Percentiles rank a stretch among this genome's conserved stretches.
phyloP scores from a whole-genome alignment of 352 stramenopile genomes.

The Saprolegnia parasitica region DNA sequence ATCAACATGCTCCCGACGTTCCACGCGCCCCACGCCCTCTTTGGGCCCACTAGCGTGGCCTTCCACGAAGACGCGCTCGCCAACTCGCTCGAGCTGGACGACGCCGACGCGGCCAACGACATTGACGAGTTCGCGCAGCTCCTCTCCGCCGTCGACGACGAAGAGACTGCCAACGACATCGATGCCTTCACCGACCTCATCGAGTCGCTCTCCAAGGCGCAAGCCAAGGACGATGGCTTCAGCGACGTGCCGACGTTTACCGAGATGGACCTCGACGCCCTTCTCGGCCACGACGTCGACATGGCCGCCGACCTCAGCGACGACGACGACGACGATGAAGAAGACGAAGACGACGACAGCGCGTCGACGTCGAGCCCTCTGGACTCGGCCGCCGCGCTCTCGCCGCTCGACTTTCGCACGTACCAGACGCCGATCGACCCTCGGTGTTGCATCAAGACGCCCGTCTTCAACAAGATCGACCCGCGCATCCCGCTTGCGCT shows the following conservation, averaged over 20 bases:
- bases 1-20: slow-evolving; percentile 20
- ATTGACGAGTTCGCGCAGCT: slow-evolving; percentile 27
- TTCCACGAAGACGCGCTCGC: slow-evolving; percentile 19
- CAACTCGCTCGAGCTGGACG: slow-evolving; percentile 20
- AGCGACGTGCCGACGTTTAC: slow-evolving; percentile 9
- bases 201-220: slow-evolving; percentile 21
- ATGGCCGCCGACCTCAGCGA: slow-evolving; percentile 40
- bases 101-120: slow-evolving; percentile 23
- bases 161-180: slow-evolving; percentile 28
- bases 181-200: slow-evolving; percentile 27
- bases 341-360: slow-evolving; percentile 28
- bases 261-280: not conserved
- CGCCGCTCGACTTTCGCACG: slow-evolving; percentile 38
- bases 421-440: slow-evolving; percentile 56
- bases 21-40: slow-evolving; percentile 1
- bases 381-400: slow-evolving; percentile 48
- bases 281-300: slow-evolving; percentile 36
- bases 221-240: slow-evolving; percentile 15
- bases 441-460: slow-evolving; percentile 66
- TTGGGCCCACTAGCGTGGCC: slow-evolving; percentile 3
- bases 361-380: slow-evolving; percentile 9
- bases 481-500: slow-evolving; percentile 61
- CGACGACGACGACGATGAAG: slow-evolving; percentile 33
- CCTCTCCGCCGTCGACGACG: slow-evolving; percentile 21
- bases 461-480: slow-evolving; percentile 74